Base-by-base conservation (phyloP, 2,329 filamentous ascomycete species). In the Claviceps humidiphila region DNA sequence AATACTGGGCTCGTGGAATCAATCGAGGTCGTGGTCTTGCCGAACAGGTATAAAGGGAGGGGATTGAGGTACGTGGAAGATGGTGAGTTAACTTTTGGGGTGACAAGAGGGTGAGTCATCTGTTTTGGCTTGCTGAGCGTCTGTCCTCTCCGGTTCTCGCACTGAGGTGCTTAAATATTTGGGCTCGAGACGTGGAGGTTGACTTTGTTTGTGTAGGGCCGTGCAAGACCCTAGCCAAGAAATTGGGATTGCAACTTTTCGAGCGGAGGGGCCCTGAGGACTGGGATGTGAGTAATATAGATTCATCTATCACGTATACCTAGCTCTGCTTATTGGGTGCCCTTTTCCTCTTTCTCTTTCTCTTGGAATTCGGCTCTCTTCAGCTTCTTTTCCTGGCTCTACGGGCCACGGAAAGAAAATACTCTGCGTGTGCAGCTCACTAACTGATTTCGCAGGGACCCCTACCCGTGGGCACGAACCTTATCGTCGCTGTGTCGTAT, bases 401-500 rank as follows among this genome's bases (percentile, higher is more conserved):
- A 20, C 20, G 38, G 24, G 22, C 1, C 1, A 26, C 45, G 20
- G 26, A 30, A 3, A 30, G 7, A 3, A 40, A 43, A 8, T 14
- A 22, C 9, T 22, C 8, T 22, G 4, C 17, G 20, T 20, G 3
- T 24, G 13, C 20, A 20, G 4, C 40, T 6, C 17, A 13, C 40
- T 20, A 20, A 20, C 17, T 42, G 17, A 42, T 40, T 40, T 16
- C 1, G n/a, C 30, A 84, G 75, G 20, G 2, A 22, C 20, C 20
- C 3, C 75, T 83, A 38, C 83, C 84, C 0, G 61, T 64, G 44
- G 62, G 71, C 3, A 81, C 82, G 58, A 89, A 96, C 65, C 73
- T 98, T 54, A 78, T 98, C 58, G 74, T 97, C 46, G 90, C 90
- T 47, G 93, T 97, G 4, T 97, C 93, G 0, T 98, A 97, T 68